Base-by-base conservation (phyloP, 176 grass and related monocot species). In the Bolboschoenus planiculmis region DNA sequence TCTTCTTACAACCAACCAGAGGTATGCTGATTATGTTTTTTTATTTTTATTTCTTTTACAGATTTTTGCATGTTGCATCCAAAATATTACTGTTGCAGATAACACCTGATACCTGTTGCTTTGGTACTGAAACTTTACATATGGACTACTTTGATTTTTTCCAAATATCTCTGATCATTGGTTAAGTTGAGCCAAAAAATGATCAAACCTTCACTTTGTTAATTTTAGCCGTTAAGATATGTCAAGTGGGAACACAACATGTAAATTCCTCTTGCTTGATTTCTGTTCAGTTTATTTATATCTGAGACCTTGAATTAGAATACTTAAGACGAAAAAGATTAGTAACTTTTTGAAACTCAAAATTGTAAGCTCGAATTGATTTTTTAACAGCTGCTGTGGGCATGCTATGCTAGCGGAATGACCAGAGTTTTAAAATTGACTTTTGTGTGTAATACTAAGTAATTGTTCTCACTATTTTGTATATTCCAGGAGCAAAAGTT, bases 401-500 rank as follows among this genome's bases (percentile, higher is more conserved):
- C n/a, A 46, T 72, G 39, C 40, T 44, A 21, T 57, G n/a, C 55
- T 24, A 73, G 10, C 24, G 37, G 24, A 68, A 50, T 75, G 70
- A 13, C 72, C 42, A 33, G 29, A 54, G 36, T 82, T 88, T 53
- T 48, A 78, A 58, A 44, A 56, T 65, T 21, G 1, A 2, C 27
- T 30, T 76, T 63, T 27, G 14, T 29, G 23, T 27, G 40, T 84
- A 47, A 60, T 48, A n/a, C 14, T 77, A 80, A 48, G 29, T 82
- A 11, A 67, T 81, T 86, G 58, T 60, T 44, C 79, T 75, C 37
- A 70, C 81, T 66, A 36, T 44, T 61, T 65, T 87, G 7, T 81
- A 35, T 42, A 87, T 87, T 92, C 42, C 92, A 95, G 95, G 95
- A 98, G 75, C 95, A 98, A 74, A 98, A 98, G 51, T 98, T 98